Conservation (phyloP, 768 basidiomycete genomes). For the Rhodosporidiobolus odoratus region DNA sequence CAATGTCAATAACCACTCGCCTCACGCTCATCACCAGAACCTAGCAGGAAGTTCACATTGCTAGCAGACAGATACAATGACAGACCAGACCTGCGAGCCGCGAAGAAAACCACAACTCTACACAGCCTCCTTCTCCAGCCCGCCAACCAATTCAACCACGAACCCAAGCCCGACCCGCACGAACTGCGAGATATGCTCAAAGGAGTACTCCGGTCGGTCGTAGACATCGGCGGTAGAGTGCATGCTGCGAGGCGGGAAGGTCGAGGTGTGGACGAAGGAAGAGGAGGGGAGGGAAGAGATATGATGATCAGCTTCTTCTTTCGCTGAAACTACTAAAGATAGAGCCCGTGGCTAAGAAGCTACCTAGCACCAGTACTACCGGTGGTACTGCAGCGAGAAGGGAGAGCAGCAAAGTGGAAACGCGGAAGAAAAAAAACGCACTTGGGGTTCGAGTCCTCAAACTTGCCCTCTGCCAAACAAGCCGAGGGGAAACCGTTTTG, state of each 20-base stretch:
- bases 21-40: no score
- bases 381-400: no score
- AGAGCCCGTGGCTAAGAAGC: no score
- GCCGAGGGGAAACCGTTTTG: slow-evolving; percentile 27
- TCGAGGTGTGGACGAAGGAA: background rate
- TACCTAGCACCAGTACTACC: no score
- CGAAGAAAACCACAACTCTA: background rate
- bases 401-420: no score
- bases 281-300: background rate
- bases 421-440: slow-evolving; percentile 16
- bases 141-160: slow-evolving; percentile 37
- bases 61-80: background rate
- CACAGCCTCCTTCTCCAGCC: background rate
- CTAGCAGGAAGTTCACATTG: no score
- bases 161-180: slow-evolving; percentile 39
- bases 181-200: slow-evolving; percentile 43
- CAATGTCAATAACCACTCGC: no score
- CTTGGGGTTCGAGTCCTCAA: slow-evolving; percentile 33
- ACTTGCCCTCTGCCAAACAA: slow-evolving; percentile 35
- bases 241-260: slow-evolving; percentile 33
- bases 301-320: no score
- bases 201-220: slow-evolving; percentile 35
- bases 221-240: slow-evolving; percentile 30
- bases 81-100: background rate
- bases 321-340: no score